Base-by-base conservation (phyloP, 1,284 basidiomycete genomes). In the Coriolopsis trogii region DNA sequence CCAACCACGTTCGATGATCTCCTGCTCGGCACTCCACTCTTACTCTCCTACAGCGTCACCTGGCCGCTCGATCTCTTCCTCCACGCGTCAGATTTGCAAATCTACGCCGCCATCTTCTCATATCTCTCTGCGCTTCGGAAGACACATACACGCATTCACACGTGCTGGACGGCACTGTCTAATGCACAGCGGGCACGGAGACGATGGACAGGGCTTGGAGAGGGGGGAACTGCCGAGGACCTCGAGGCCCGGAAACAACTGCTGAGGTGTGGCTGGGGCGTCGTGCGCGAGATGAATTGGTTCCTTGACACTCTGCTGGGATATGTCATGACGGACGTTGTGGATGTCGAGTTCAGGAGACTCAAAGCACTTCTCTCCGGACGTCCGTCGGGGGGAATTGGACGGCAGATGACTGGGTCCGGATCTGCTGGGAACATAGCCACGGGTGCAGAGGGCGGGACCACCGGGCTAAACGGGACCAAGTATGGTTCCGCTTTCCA, bases 1-100 rank as follows among this genome's bases (percentile, higher is more conserved):
- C 62, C 71, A 46, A 75, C 79, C 0, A 68, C 79, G 9, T 94
- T 95, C 65, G 82, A 85, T 43, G 84, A 89, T 42, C 77, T 86
- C 41, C 76, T 94, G 2, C 80, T 94, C 25, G 92, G 92, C n/a
- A 90, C 89, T 0, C 83, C 87, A 0, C 72, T 93, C 20, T 70
- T 76, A 2, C 76, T 94, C 23, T 80, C 78, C 2, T 93, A 91
- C 65, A 74, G 69, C 7, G 82, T 93, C 21, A 73, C 83, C 0
- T 96, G 92, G 89, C 93, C 94, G 0, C 79, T 96, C 40, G 92
- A 96, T 67, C 82, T 95, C 28, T 95, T 96, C 71, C 80, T 96
- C 18, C 86, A 92, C 38, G 74, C 84, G 9, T 73, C 83, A 0
- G 91, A 94, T 61, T 74, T 95, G 15, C 73, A 81, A 8, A 79